These are phyloP conservation scores for Aspergillus conjunctus DNA, from an alignment of 495 filamentous ascomycete genomes.

Conservation along the genomic window DNA sequence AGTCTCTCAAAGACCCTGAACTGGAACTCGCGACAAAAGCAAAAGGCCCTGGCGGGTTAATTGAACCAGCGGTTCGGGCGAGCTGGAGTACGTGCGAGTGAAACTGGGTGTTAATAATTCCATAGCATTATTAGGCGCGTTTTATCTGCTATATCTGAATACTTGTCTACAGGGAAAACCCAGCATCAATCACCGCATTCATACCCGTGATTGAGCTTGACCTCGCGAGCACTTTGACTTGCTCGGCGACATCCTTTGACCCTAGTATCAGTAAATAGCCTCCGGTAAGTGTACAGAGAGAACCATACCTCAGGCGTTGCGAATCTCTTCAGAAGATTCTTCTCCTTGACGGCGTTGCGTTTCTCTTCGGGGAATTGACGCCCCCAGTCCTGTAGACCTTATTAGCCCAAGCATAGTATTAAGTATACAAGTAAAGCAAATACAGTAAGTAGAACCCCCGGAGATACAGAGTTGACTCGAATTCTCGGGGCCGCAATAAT, in stretches of 20 bases:
- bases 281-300: neutral
- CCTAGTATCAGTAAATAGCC: neutral
- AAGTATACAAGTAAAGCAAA: neutral
- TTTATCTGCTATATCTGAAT: no score
- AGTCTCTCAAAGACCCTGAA: slow-evolving; percentile 86
- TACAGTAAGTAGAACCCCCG: slow-evolving; percentile 11
- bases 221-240: slow-evolving; percentile 4
- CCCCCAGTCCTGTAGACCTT: slow-evolving; percentile 2
- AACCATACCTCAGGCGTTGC: slow-evolving; percentile 7
- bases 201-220: slow-evolving; percentile 8
- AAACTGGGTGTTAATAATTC: no score
- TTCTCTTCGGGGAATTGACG: slow-evolving; percentile 2
- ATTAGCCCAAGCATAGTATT: neutral
- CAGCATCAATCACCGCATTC: neutral
- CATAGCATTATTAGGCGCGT: no score
- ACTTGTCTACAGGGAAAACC: neutral
- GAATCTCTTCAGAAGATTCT: slow-evolving; percentile 10
- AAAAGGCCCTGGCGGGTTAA: slow-evolving; percentile 55
- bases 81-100: no score
- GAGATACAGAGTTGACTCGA: slow-evolving; percentile 6
- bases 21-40: slow-evolving; percentile 84
- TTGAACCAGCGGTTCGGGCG: neutral
- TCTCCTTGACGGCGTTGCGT: neutral
- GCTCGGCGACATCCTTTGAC: slow-evolving; percentile 9
- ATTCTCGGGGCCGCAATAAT: slow-evolving; percentile 8